Base-by-base conservation (phyloP, 306 rosid genomes). In the Glycine tomentella region DNA sequence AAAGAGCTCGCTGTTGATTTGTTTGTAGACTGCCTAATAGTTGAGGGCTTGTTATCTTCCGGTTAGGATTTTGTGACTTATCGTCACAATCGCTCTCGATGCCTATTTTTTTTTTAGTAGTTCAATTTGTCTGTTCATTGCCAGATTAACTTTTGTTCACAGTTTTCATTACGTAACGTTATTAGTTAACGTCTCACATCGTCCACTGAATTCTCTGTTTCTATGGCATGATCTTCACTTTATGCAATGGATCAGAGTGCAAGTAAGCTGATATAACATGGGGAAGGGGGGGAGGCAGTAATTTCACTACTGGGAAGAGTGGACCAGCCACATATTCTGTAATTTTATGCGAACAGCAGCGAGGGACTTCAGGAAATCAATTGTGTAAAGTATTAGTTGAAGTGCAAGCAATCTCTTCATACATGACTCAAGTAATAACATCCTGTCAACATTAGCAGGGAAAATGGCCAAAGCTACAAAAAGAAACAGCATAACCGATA, bases 361-460 rank as follows among this genome's bases (percentile, higher is more conserved):
- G 13, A 4, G 55, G 53, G 15, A 25, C 31, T 25, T 15, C 2
- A 67, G 53, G 36, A 44, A 15, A 15, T 9, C 52, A 68, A 15
- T 16, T 44, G 8, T 7, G 13, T 38, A 6, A 6, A 6, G 13
- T 12, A 12, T n/a, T n/a, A 16, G 69, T 80, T 44, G 55, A 59
- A 62, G 69, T 55, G 9, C 64, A 50, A 48, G 74, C 75, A 59
- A 42, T 3, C 38, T 50, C 55, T 50, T 68, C 74, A 59, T 49
- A 69, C 42, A 59, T 25, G 7, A 25, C 2, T 59, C 40, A 75
- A 53, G 31, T 8, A 36, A 36, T 25, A 70, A 69, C 9, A 70
- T 59, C 25, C 31, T 31, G 57, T 76, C 49, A 53, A 81, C 83
- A 79, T 78, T 75, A 82, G 59, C 33, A 73, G 74, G 77, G 55